phyloP scores from a whole-genome alignment of 768 basidiomycete genomes.

The Boletellus ananiceps region DNA sequence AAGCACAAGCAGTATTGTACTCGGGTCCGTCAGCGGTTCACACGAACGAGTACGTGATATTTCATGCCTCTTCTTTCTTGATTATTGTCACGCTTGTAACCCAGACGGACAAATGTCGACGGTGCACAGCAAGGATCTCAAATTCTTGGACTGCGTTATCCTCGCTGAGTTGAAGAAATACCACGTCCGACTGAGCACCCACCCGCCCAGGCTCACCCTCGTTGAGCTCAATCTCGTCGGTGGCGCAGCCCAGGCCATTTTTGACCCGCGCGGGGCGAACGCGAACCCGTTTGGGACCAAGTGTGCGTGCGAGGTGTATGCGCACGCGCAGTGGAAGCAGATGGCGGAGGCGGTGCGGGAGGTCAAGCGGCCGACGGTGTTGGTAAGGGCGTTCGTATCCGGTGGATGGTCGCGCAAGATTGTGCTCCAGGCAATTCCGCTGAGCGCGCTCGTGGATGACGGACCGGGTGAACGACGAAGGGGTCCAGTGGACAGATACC shows the following conservation, averaged over 20 bases:
- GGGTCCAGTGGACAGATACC: slow-evolving; percentile 9
- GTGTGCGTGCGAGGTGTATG: slow-evolving; percentile 23
- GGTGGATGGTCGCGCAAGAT: slow-evolving; percentile 27
- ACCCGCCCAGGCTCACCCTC: slow-evolving; percentile 18
- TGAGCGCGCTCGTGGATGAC: slow-evolving; percentile 12
- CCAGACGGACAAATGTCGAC: slow-evolving; percentile 22
- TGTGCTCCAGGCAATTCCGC: slow-evolving; percentile 23
- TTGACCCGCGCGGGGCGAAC: slow-evolving; percentile 19
- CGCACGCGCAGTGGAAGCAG: slow-evolving; percentile 23
- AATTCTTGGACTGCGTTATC: slow-evolving; percentile 25
- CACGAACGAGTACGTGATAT: slow-evolving; percentile 14
- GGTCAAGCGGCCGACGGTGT: slow-evolving; percentile 11
- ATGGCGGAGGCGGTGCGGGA: slow-evolving; percentile 15
- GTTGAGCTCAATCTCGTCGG: slow-evolving; percentile 25
- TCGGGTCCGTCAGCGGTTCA: slow-evolving; percentile 17
- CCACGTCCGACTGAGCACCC: slow-evolving; percentile 4
- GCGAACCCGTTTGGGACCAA: slow-evolving; percentile 24
- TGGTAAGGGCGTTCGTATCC: slow-evolving; percentile 27
- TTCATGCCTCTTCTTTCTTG: no score
- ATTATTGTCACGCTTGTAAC: neutral
- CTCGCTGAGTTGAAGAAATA: slow-evolving; percentile 24
- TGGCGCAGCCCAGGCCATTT: slow-evolving; percentile 7
- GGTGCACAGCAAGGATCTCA: slow-evolving; percentile 23
- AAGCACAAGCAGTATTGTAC: slow-evolving; percentile 27
- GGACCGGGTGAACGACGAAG: slow-evolving; percentile 1